These are phyloP conservation scores for Botrytis tulipae DNA, from an alignment of 2,329 filamentous ascomycete species.

Conservation along the genomic window DNA sequence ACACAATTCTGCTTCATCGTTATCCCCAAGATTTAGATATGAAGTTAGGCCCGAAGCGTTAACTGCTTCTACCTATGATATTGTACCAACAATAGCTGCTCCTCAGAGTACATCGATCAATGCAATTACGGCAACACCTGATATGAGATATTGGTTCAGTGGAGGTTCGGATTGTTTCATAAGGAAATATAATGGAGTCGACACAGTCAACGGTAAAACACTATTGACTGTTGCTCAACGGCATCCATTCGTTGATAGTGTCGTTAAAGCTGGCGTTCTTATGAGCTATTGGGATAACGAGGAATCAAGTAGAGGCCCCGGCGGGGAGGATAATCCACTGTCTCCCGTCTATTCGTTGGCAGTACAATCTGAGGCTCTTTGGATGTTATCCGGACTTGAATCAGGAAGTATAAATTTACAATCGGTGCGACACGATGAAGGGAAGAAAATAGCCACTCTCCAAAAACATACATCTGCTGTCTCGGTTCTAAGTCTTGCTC, in stretches of 20 bases:
- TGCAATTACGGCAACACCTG: slow-evolving; percentile 83
- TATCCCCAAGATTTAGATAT: slow-evolving; percentile 52
- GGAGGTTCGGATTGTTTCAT: slow-evolving; percentile 95
- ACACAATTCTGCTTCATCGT: slow-evolving; percentile 39
- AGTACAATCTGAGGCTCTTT: slow-evolving; percentile 83
- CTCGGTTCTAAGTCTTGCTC: slow-evolving; percentile 76
- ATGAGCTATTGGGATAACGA: slow-evolving; percentile 99
- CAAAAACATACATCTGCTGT: slow-evolving; percentile 88
- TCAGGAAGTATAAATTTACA: slow-evolving; percentile 92
- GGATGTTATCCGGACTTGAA: slow-evolving; percentile 87
- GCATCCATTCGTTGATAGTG: slow-evolving; percentile 96
- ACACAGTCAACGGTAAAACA: slow-evolving; percentile 92
- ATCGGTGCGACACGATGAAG: slow-evolving; percentile 90
- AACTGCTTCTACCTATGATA: slow-evolving; percentile 81
- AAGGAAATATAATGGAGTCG: slow-evolving; percentile 91
- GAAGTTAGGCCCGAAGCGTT: slow-evolving; percentile 75
- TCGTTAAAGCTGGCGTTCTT: slow-evolving; percentile 89
- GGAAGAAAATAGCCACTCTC: slow-evolving; percentile 79
- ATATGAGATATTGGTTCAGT: slow-evolving; percentile 92
- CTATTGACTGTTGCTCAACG: slow-evolving; percentile 91
- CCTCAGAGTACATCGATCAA: slow-evolving; percentile 96
- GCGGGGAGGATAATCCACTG: slow-evolving; percentile 58
- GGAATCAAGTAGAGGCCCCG: slow-evolving; percentile 53
- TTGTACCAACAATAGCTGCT: slow-evolving; percentile 93
- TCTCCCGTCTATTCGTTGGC: slow-evolving; percentile 94